phyloP scores from a whole-genome alignment of 345 rosid species.

The Zanthoxylum bungeanum region DNA sequence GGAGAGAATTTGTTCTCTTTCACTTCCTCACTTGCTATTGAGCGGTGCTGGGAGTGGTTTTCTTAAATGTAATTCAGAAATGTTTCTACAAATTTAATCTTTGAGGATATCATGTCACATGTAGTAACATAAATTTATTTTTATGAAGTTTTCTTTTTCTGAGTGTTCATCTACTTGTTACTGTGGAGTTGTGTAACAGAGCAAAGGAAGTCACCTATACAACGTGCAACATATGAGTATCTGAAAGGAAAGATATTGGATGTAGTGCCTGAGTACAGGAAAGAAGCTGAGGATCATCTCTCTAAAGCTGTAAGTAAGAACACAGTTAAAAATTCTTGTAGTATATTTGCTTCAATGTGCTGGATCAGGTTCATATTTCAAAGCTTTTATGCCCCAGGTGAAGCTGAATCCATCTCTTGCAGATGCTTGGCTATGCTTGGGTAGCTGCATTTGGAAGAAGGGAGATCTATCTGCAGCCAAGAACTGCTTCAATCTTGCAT shows the following conservation, averaged over 20 bases:
- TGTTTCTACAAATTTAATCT: background rate
- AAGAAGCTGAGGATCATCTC: conserved; percentile 82
- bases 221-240: conserved; percentile 55
- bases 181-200: conserved; percentile 26
- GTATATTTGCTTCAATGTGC: conserved; percentile 13
- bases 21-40: too few species aligned
- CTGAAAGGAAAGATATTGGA: conserved; percentile 65
- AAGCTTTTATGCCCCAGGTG: conserved; percentile 42
- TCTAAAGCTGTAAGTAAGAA: conserved; percentile 60
- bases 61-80: background rate
- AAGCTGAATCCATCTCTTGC: conserved; percentile 76
- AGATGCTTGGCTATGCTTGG: conserved; percentile 75
- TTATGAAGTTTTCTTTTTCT: background rate
- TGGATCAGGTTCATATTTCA: conserved; percentile 7
- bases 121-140: background rate
- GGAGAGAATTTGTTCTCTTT: too few species aligned
- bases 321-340: background rate
- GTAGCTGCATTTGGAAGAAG: conserved; percentile 78
- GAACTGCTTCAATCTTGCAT: conserved; percentile 67
- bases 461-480: conserved; percentile 66
- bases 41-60: too few species aligned
- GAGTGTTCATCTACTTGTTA: background rate
- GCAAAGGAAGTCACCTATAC: conserved; percentile 43
- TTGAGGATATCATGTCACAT: background rate
- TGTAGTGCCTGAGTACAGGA: conserved; percentile 61